A percentile compares a stretch with the other conserved stretches of the same genome.
Conservation (phyloP, 805 yeast genomes). For the Hanseniaspora hatyaiensis region DNA sequence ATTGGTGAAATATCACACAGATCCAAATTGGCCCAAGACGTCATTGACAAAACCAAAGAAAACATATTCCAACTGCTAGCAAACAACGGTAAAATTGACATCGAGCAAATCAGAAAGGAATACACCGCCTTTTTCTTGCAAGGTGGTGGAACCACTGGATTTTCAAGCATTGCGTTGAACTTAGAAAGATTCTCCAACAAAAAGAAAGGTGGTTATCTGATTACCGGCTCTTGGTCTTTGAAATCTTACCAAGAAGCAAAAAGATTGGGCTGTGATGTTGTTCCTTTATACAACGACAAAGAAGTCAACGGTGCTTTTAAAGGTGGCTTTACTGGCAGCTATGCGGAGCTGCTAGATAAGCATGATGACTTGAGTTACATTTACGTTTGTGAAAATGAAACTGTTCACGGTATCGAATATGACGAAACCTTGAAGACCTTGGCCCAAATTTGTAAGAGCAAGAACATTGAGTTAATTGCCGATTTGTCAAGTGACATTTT, state of each 20-base stretch:
- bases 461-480: slow-evolving; percentile 67
- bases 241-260: slow-evolving; percentile 79
- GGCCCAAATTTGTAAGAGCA: slow-evolving; percentile 31
- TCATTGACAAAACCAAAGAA: slow-evolving; percentile 65
- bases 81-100: slow-evolving; percentile 16
- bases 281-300: slow-evolving; percentile 50
- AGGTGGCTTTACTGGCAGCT: slow-evolving; percentile 32
- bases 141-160: slow-evolving; percentile 97
- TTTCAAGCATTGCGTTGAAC: slow-evolving; percentile 77
- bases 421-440: slow-evolving; percentile 30
- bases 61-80: slow-evolving; percentile 43
- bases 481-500: slow-evolving; percentile 91
- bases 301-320: slow-evolving; percentile 46
- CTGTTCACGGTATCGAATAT: slow-evolving; percentile 91
- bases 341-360: neutral
- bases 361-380: slow-evolving; percentile 67
- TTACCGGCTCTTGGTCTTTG: slow-evolving; percentile 90
- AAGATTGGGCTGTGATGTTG: slow-evolving; percentile 66
- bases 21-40: slow-evolving; percentile 64
- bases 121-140: slow-evolving; percentile 92
- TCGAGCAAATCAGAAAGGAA: slow-evolving; percentile 65
- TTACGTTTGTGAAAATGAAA: slow-evolving; percentile 91
- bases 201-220: slow-evolving; percentile 70
- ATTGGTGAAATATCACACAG: slow-evolving; percentile 95
- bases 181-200: slow-evolving; percentile 28